Conservation (phyloP, 2,329 filamentous ascomycete genomes). For the Xylaria hypoxylon region DNA sequence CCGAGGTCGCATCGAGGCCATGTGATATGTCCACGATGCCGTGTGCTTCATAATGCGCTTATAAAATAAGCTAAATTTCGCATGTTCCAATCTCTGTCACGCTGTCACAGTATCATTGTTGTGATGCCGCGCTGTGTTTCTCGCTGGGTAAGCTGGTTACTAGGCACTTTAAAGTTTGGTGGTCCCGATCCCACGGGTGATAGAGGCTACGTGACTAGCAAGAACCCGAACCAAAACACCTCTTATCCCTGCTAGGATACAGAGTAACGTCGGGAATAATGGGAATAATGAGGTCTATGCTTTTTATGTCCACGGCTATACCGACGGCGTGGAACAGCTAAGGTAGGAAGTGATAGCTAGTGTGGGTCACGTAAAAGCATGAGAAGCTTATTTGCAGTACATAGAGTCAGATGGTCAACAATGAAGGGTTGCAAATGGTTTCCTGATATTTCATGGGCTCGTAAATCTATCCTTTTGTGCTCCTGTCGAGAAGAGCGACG, state of each 20-base stretch:
- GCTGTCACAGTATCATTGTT: neutral
- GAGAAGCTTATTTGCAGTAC: neutral
- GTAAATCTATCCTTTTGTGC: slow-evolving; percentile 38
- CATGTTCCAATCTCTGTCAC: neutral
- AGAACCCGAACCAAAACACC: neutral
- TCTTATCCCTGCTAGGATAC: neutral
- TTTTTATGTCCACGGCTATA: neutral
- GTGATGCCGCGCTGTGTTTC: neutral
- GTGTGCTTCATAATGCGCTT: neutral
- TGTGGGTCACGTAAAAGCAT: slow-evolving; percentile 7
- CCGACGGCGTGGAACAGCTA: slow-evolving; percentile 1
- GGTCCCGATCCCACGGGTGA: slow-evolving; percentile 2
- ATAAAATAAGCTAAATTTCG: slow-evolving; percentile 12
- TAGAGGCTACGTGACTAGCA: neutral
- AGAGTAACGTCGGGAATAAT: neutral
- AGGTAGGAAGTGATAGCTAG: too few species aligned
- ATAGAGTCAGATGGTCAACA: neutral
- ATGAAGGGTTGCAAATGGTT: slow-evolving; percentile 15
- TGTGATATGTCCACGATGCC: neutral
- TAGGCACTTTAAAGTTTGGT: neutral
- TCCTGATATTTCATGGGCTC: slow-evolving; percentile 35
- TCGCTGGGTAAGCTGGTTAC: neutral
- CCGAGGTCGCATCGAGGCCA: neutral
- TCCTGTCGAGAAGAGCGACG: slow-evolving; percentile 19
- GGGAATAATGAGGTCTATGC: neutral